A percentile compares a stretch with the other conserved stretches of the same genome.
Conservation (phyloP, 352 stramenopile genomes). For the Blastocystis sp. region DNA sequence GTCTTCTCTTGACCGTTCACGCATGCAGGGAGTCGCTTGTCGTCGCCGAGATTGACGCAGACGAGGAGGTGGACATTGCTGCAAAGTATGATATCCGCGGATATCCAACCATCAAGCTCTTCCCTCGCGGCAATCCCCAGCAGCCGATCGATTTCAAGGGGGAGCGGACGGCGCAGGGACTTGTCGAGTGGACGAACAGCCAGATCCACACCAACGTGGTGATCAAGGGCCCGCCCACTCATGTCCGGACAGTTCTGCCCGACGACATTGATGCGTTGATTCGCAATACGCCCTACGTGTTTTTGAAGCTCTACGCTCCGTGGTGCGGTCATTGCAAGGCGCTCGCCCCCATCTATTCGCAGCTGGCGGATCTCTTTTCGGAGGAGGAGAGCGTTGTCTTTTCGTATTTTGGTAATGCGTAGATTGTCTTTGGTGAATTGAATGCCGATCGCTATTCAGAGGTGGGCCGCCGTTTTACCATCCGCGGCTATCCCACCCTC, state of each 20-base stretch:
- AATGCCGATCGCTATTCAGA: constrained; percentile 75
- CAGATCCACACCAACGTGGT: background rate
- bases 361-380: constrained; percentile 64
- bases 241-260: constrained; percentile 17
- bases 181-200: constrained; percentile 37
- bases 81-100: constrained; percentile 28
- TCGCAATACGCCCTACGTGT: background rate
- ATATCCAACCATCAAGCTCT: constrained; percentile 60
- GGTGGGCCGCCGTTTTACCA: background rate
- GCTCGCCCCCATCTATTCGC: constrained; percentile 80
- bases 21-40: constrained; percentile 24
- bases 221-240: constrained; percentile 1
- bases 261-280: constrained; percentile 20
- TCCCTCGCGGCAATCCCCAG: constrained; percentile 23
- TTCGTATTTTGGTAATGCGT: background rate
- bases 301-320: constrained; percentile 75
- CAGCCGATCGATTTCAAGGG: constrained; percentile 30
- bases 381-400: constrained; percentile 41
- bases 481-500: constrained; percentile 50
- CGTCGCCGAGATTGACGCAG: constrained; percentile 47
- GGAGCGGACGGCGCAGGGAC: background rate
- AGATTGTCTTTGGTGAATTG: constrained; percentile 87
- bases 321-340: constrained; percentile 76
- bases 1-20: background rate
- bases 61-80: constrained; percentile 42